Evolutionary conservation across 768 basidiomycete species (phyloP).

Genomic region (Boletellus ananiceps): DNA sequence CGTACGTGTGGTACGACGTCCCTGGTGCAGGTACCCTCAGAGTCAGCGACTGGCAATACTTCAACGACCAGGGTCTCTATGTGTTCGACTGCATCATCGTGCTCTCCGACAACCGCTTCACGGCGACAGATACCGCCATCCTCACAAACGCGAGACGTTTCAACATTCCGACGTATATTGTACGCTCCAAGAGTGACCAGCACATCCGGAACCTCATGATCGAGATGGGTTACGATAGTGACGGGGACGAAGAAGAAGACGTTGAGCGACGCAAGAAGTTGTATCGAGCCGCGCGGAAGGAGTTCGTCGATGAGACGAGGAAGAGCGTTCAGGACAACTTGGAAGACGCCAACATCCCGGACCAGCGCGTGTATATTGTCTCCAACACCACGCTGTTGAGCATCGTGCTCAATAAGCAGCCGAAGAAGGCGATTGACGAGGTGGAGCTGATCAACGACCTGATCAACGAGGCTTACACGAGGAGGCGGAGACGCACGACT

Average conservation of each 20-base stretch:
- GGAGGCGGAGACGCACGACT: not conserved
- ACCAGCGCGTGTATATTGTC: conserved; percentile 27
- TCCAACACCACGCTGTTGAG: conserved; percentile 18
- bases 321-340: conserved; percentile 17
- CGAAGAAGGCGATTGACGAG: conserved; percentile 22
- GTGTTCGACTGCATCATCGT: conserved; percentile 23
- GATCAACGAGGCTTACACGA: conserved; percentile 8
- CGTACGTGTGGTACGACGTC: conserved; percentile 22
- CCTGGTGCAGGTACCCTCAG: conserved; percentile 21
- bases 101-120: conserved; percentile 21
- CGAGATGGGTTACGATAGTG: conserved; percentile 18
- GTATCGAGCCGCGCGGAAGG: conserved; percentile 9
- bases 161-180: conserved; percentile 20
- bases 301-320: conserved; percentile 15
- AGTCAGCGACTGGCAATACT: conserved; percentile 20
- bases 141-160: conserved; percentile 14
- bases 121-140: conserved; percentile 19
- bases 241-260: too few relatives aligned
- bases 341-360: conserved; percentile 19
- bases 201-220: conserved; percentile 19
- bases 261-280: conserved; percentile 12
- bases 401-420: conserved; percentile 15
- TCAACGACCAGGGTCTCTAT: conserved; percentile 21
- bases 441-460: conserved; percentile 19
- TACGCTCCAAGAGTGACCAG: conserved; percentile 21